Evolutionary conservation across 106 monocot genomes (phyloP), one percentile per base, ranked within the genome.

Genomic region (Dendrobium nobile): DNA sequence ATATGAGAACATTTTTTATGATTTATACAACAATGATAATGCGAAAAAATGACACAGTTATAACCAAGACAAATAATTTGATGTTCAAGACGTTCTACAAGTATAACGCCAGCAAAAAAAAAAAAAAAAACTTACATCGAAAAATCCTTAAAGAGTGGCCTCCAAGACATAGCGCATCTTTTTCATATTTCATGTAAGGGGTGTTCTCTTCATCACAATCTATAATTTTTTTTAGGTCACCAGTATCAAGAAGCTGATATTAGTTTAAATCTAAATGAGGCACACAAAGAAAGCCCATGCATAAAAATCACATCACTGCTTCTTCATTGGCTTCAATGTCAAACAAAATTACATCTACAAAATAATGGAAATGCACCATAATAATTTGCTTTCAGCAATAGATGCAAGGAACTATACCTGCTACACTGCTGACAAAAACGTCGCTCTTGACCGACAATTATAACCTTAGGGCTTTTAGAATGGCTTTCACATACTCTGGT

Each of bases 381-480:
- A 51, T 61, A 61, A 22, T 4, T 3, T n/a, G n/a, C 2, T 61
- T 61, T 61, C 61, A 61, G 61, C n/a, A 61, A 61, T n/a, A 61
- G 7, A 15, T 13, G 51, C 7, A 44, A 81, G 24, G 41, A 65
- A 56, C 28, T 19, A 67, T 59, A 91, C 94, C 91, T 91, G 88
- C 91, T 91, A 73, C 91, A 94, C 80, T 91, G 91, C 56, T 91
- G 91, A 77, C 94, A 91, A 78, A 93, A 93, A 5, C 94, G 86
- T 28, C 86, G 85, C 84, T 94, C 94, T 58, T 84, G 86, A 76
- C 91, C 91, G 70, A 80, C 80, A 79, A 94, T 82, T 41, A 84
- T 72, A 41, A 94, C 94, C 74, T 79, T 89, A 19, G 91, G 85
- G 41, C 72, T 84, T 70, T 90, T 91, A 37, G 89, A 89, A 76